phyloP scores from a whole-genome alignment of 2,329 filamentous ascomycete genomes.

The Madurella mycetomatis region DNA sequence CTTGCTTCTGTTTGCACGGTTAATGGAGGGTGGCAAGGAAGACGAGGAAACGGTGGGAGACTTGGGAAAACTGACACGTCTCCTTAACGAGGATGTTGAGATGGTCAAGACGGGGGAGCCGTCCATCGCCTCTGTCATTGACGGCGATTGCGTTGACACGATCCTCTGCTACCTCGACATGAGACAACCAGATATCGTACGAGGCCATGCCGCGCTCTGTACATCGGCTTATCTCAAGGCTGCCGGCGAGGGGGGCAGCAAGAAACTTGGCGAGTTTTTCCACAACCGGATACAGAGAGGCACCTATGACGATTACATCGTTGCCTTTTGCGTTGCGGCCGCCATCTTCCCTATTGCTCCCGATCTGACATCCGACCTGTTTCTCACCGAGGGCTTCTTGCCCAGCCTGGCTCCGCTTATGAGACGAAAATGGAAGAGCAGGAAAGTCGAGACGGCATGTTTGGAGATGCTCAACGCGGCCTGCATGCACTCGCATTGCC shows the following conservation, averaged over 20 bases:
- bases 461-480: constrained; percentile 88
- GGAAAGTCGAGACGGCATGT: constrained; percentile 79
- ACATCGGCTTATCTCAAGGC: constrained; percentile 80
- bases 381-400: constrained; percentile 85
- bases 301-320: constrained; percentile 82
- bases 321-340: constrained; percentile 89
- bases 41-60: constrained; percentile 64
- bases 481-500: constrained; percentile 77
- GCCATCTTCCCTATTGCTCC: constrained; percentile 83
- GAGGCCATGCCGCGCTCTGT: constrained; percentile 76
- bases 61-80: constrained; percentile 54
- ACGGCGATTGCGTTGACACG: constrained; percentile 74
- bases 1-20: constrained; percentile 73
- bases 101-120: constrained; percentile 40
- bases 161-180: constrained; percentile 84
- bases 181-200: constrained; percentile 66
- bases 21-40: constrained; percentile 88
- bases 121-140: constrained; percentile 59
- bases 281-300: constrained; percentile 64
- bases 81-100: constrained; percentile 53
- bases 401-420: constrained; percentile 71
- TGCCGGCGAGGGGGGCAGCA: constrained; percentile 64
- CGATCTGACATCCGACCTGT: constrained; percentile 68
- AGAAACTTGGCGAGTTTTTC: constrained; percentile 70
- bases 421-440: constrained; percentile 75